Evolutionary conservation across 2,329 filamentous ascomycete genomes (phyloP).

Genomic region (Paraconiothyrium sp.): DNA sequence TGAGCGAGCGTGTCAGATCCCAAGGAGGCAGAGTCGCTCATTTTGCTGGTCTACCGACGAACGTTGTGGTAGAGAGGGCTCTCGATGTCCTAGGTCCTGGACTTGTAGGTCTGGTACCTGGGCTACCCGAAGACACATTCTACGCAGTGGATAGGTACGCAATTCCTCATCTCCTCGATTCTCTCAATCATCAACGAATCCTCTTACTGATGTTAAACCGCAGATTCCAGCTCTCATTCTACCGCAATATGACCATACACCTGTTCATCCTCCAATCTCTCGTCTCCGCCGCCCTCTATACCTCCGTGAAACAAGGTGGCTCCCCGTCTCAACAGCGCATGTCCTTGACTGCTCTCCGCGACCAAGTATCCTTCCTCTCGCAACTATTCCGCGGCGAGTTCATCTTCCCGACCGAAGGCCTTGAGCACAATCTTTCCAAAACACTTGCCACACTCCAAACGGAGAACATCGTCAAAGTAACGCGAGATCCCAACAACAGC

Average conservation of each 20-base stretch:
- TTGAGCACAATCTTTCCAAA: conserved; percentile 80
- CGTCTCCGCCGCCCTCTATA: conserved; percentile 91
- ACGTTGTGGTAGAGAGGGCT: conserved; percentile 85
- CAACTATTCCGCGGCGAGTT: conserved; percentile 94
- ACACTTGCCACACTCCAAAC: conserved; percentile 80
- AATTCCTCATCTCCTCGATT: not conserved
- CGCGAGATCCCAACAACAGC: conserved; percentile 57
- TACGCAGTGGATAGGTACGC: conserved; percentile 82
- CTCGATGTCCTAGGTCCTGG: conserved; percentile 91
- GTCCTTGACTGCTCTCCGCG: conserved; percentile 73
- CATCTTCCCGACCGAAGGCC: conserved; percentile 89
- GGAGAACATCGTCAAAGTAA: conserved; percentile 78
- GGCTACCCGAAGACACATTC: conserved; percentile 88
- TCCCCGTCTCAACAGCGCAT: conserved; percentile 83
- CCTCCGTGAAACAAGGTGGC: conserved; percentile 88
- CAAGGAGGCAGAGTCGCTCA: conserved; percentile 95
- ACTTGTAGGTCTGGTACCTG: conserved; percentile 81
- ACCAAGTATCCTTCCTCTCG: conserved; percentile 88
- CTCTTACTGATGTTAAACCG: conserved; percentile 16
- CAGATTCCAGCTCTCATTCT: conserved; percentile 93
- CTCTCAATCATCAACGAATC: not conserved
- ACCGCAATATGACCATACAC: conserved; percentile 99
- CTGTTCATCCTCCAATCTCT: conserved; percentile 94
- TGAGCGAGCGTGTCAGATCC: conserved; percentile 79
- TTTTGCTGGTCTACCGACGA: conserved; percentile 82